Conservation (phyloP, 2,329 filamentous ascomycete species). For the Trichothecium sympodiale region DNA sequence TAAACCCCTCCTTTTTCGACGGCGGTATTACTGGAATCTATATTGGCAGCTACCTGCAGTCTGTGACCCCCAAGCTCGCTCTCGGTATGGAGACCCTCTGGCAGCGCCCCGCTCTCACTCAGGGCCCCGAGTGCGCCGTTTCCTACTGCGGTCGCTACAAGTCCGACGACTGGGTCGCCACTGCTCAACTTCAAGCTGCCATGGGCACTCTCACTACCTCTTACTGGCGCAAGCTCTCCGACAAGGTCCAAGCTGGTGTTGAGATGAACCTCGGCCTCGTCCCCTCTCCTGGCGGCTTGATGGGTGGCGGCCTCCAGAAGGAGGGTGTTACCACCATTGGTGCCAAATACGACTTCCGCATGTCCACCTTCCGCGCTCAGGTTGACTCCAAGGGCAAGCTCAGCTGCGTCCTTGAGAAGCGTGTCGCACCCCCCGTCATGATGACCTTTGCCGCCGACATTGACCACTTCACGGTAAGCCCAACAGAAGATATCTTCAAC, state of each 20-base stretch:
- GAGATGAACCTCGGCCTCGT: conserved; percentile 85
- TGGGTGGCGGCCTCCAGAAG: conserved; percentile 66
- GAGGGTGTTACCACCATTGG: conserved; percentile 87
- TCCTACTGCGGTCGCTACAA: conserved; percentile 92
- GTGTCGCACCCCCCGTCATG: conserved; percentile 81
- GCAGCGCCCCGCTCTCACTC: conserved; percentile 74
- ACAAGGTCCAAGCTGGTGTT: conserved; percentile 92
- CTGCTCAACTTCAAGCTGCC: conserved; percentile 70
- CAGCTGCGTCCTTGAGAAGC: conserved; percentile 87
- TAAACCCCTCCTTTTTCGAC: conserved; percentile 91
- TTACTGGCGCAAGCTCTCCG: conserved; percentile 87
- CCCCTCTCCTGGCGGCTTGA: conserved; percentile 52
- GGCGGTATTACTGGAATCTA: conserved; percentile 90
- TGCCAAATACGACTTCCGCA: conserved; percentile 96
- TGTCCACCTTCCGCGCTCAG: conserved; percentile 91
- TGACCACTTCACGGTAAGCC: conserved; percentile 83
- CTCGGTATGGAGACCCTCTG: conserved; percentile 88
- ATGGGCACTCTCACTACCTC: conserved; percentile 82
- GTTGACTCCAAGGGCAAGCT: conserved; percentile 92
- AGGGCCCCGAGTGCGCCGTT: conserved; percentile 81
- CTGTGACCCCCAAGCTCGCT: conserved; percentile 75
- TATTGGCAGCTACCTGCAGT: conserved; percentile 91
- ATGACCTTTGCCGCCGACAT: conserved; percentile 95
- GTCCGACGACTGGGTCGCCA: conserved; percentile 83
- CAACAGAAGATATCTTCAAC: background rate